Conservation (phyloP, 257 asterid species). For the Capsicum rhomboideum region DNA sequence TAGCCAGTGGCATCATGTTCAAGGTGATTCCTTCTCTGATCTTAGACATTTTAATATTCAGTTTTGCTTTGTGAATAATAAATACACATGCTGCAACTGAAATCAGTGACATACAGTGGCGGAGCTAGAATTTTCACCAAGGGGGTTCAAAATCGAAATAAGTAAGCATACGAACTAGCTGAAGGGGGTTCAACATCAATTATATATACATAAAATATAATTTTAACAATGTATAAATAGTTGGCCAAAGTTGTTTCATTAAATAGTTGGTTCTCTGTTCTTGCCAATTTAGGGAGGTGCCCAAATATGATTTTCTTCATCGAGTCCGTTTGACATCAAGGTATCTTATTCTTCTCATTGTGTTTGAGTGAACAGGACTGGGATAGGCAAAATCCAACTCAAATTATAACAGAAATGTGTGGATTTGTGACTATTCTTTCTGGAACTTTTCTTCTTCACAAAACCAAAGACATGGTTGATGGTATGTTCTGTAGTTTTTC, state of each 20-base stretch:
- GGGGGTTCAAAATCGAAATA: too few relatives aligned
- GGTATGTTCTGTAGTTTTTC: slow-evolving; percentile 18
- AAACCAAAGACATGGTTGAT: slow-evolving; percentile 87
- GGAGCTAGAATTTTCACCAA: too few relatives aligned
- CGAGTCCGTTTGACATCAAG: background rate
- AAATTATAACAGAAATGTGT: slow-evolving; percentile 87
- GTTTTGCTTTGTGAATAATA: background rate
- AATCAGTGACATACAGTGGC: too few relatives aligned
- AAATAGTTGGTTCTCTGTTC: background rate
- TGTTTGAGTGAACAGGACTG: slow-evolving; percentile 55
- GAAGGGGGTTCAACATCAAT: too few relatives aligned
- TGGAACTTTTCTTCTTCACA: slow-evolving; percentile 97
- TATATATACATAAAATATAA: too few relatives aligned
- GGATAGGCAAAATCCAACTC: slow-evolving; percentile 93
- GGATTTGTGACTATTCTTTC: slow-evolving; percentile 94
- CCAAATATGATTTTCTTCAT: background rate
- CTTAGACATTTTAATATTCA: background rate
- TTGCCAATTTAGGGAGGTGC: background rate
- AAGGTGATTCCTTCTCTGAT: slow-evolving; percentile 58
- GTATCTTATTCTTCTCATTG: background rate
- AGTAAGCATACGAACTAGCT: too few relatives aligned
- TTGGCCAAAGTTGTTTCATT: background rate
- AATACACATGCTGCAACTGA: background rate
- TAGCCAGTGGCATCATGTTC: slow-evolving; percentile 98
- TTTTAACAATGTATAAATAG: too few relatives aligned